phyloP scores from a whole-genome alignment of 345 rosid species.

The Gossypium arboreum region DNA sequence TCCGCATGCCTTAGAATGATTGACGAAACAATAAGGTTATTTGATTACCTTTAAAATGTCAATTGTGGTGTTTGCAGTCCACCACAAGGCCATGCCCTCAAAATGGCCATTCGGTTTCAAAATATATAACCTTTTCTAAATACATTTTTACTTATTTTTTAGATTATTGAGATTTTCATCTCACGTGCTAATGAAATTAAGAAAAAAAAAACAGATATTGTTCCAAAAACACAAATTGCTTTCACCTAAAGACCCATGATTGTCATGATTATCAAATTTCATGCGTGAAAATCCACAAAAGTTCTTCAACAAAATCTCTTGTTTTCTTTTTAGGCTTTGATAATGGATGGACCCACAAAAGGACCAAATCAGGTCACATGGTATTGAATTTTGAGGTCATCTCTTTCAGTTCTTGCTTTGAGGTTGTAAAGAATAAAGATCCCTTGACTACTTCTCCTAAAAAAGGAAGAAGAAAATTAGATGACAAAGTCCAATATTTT shows the following conservation, averaged over 20 bases:
- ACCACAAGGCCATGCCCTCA: too few species aligned
- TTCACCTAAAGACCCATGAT: slow-evolving; percentile 10
- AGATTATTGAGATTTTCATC: not conserved
- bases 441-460: not conserved
- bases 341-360: not conserved
- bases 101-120: too few species aligned
- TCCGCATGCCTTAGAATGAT: too few species aligned
- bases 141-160: too few species aligned
- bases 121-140: too few species aligned
- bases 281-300: slow-evolving; percentile 19
- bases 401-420: slow-evolving; percentile 2
- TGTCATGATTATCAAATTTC: slow-evolving; percentile 17
- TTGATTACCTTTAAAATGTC: too few species aligned
- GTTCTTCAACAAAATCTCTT: slow-evolving; percentile 1
- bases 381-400: not conserved
- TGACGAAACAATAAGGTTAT: too few species aligned
- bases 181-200: not conserved
- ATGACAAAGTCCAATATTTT: slow-evolving; percentile 10
- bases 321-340: not conserved
- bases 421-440: not conserved
- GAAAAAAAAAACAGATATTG: not conserved
- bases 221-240: not conserved
- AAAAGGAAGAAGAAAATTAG: not conserved
- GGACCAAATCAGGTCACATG: not conserved
- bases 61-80: too few species aligned